Evolutionary conservation across 306 rosid genomes (phyloP), one percentile per base, ranked within the genome.

Genomic region (Erythrophleum fordii): DNA sequence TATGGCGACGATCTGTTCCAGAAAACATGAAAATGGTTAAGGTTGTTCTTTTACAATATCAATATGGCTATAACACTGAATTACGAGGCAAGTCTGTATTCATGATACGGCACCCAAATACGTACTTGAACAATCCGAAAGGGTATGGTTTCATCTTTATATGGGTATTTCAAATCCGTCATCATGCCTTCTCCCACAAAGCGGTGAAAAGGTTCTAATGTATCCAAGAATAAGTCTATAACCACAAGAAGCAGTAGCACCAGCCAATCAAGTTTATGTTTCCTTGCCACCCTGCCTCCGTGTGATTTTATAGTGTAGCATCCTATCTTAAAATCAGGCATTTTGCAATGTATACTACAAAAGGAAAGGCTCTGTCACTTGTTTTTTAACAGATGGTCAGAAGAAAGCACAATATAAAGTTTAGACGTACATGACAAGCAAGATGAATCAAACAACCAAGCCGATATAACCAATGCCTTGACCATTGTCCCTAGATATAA

Each of bases 141-240:
- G 73, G 52, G 73, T 68, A 68, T 68, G 34, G 73, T 68, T 68
- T 68, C 73, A 68, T 68, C 11, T 20, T 41, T 68, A 46, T 68
- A 68, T 11, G 73, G 73, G 73, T 68, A 68, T 68, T 68, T 68
- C 52, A 68, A 45, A 68, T 68, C 73, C 0, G 52, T 22, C 73
- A 68, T 68, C 73, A 68, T 68, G 73, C 52, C 73, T 41, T 68
- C 73, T 23, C 73, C 73, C 31, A 68, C 52, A 68, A 68, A 68
- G 35, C 73, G 73, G 52, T 68, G 73, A 12, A 68, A 68, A 68
- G 73, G 73, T 68, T 68, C 73, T 20, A 42, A 22, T 12, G 52
- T 11, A 68, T 68, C 73, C 73, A 68, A 11, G 52, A 39, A 20
- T 20, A 68, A 22, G 73, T 68, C 73, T 41, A 68, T 39, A 68